A percentile compares a stretch with the other conserved stretches of the same genome.
phyloP scores from a whole-genome alignment of 2,329 filamentous ascomycete species.

The Arthrobotrys megalospora region DNA sequence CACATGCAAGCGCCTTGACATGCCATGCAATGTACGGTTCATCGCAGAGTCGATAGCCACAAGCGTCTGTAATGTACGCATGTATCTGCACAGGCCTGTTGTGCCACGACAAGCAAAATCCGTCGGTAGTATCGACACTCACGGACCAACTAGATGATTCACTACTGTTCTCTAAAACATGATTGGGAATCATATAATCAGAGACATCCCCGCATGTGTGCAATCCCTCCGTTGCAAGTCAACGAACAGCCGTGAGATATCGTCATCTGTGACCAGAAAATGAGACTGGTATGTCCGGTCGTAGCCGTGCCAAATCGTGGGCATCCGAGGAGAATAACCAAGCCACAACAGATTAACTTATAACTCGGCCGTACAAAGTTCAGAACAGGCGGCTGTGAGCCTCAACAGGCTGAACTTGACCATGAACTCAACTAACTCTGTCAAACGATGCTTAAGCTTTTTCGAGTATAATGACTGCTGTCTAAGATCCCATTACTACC shows the following conservation, averaged over 20 bases:
- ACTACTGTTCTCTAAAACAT: background rate
- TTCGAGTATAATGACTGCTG: background rate
- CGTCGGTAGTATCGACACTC: conserved; percentile 3
- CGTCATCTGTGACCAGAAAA: conserved; percentile 27
- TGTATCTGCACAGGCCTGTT: conserved; percentile 28
- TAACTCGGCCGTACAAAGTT: conserved; percentile 17
- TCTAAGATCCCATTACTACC: background rate
- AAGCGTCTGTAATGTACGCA: conserved; percentile 6
- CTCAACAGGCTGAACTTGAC: conserved; percentile 20
- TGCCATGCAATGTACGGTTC: conserved; percentile 3
- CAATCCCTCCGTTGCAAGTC: background rate
- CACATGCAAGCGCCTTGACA: conserved; percentile 32
- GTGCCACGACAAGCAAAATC: conserved; percentile 14
- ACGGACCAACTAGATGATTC: conserved; percentile 24
- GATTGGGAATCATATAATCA: conserved; percentile 16
- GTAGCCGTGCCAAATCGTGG: conserved; percentile 40
- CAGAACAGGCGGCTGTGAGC: conserved; percentile 28
- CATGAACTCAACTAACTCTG: conserved; percentile 12
- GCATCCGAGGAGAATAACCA: conserved; percentile 31
- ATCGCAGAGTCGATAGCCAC: conserved; percentile 27
- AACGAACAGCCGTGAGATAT: conserved; percentile 4
- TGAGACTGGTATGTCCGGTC: conserved; percentile 32
- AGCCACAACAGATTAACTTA: conserved; percentile 22
- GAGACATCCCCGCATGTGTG: conserved; percentile 25
- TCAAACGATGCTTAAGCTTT: background rate